Evolutionary conservation across 2,329 filamentous ascomycete species (phyloP), one percentile per base, ranked within the genome.

Genomic region (Pseudopyricularia javanii): DNA sequence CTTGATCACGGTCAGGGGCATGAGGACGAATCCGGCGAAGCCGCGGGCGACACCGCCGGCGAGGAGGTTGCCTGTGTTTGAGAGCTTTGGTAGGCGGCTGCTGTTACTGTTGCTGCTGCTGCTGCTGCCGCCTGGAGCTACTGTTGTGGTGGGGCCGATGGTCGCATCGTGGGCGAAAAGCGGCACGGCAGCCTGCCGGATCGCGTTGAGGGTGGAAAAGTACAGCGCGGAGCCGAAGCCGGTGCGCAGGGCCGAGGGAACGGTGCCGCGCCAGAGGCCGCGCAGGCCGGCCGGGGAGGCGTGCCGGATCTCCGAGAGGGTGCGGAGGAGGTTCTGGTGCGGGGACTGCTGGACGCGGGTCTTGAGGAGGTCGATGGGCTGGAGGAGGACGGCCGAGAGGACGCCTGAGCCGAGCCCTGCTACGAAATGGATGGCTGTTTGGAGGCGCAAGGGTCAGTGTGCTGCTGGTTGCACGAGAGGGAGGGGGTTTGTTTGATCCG

Each of bases 1-100:
- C 65, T 98, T 98, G 62, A 98, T 85, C 47, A 98, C 85, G 1
- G 93, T 98, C 56, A 97, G 80, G 1, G 93, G 93, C 88, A 96
- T 97, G 70, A 97, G 82, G 47, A 94, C 71, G 63, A 96, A 87
- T 35, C 93, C 93, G 0, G 91, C 91, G 51, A 86, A 83, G 1
- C 89, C 90, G 52, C 93, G 79, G 24, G 93, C 91, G 17, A 83
- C 74, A 7, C 91, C 90, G 9, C 93, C 93, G 0, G 91, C 90
- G 12, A 86, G 71, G 20, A 98, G 75, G 63, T 98, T 98, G 50
- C 85, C 87, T 3, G 84, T 80, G 63, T 93, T 89, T 56, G 85
- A 88, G 47, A 97, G 77, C 59, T 86, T 86, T 0, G 91, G 89
- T 11, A 96, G 75, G 2, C 83, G 82, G 4, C 86, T 91, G 2